Conservation (phyloP, 1,284 basidiomycete genomes). For the Austroboletus novae-zelandiae region DNA sequence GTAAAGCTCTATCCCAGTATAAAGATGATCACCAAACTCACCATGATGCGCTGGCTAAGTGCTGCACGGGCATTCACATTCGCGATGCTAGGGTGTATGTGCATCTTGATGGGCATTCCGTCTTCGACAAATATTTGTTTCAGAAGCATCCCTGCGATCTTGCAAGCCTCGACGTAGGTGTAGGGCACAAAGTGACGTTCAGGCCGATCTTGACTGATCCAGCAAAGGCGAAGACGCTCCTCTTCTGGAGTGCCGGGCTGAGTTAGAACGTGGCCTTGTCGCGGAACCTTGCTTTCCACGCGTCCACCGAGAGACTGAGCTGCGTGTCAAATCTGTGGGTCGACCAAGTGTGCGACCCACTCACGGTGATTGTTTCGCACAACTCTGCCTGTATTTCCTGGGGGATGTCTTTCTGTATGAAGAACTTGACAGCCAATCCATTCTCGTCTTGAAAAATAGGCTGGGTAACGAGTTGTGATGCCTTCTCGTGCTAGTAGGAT, state of each 20-base stretch:
- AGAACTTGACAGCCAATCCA: conserved; percentile 71
- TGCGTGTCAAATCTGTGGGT: conserved; percentile 9
- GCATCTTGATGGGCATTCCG: conserved; percentile 62
- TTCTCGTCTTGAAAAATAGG: conserved; percentile 67
- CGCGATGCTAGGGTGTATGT: conserved; percentile 73
- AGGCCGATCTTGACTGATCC: conserved; percentile 63
- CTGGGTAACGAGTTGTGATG: conserved; percentile 26
- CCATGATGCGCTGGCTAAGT: conserved; percentile 65
- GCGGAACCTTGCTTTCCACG: conserved; percentile 73
- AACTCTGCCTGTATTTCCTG: conserved; percentile 64
- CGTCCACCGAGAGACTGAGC: conserved; percentile 64
- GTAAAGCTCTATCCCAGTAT: neutral
- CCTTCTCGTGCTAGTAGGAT: neutral
- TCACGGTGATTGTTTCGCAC: conserved; percentile 65
- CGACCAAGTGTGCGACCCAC: conserved; percentile 1
- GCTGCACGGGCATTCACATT: conserved; percentile 66
- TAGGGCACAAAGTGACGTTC: conserved; percentile 74
- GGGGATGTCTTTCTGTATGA: conserved; percentile 74
- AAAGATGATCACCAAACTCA: conserved; percentile 32
- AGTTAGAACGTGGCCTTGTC: conserved; percentile 70
- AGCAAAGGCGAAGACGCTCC: conserved; percentile 66
- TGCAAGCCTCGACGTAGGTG: conserved; percentile 76
- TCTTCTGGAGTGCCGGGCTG: conserved; percentile 65
- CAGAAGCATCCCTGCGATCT: conserved; percentile 63
- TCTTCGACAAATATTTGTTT: conserved; percentile 72